Evolutionary conservation across 129 eudicot genomes (phyloP), one percentile per base, ranked within the genome.

Genomic region (Helianthus tuberosus): DNA sequence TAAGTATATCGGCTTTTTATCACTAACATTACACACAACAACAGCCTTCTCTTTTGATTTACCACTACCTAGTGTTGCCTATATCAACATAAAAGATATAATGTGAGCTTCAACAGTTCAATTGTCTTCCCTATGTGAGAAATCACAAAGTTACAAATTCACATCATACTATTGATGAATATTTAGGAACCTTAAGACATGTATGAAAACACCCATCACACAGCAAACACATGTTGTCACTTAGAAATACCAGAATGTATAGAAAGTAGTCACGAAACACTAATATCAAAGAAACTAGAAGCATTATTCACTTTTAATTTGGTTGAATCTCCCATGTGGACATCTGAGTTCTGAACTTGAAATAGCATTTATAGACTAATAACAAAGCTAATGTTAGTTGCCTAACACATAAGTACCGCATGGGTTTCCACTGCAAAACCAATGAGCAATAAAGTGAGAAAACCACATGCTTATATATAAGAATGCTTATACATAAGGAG

Each of bases 31-130:
- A 79, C 96, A 89, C 54, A 91, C 97, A 27, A 95, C 82, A 51
- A 86, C 64, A 74, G 85, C 87, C 86, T 81, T 95, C 78, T 91
- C 89, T 60, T 85, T 70, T 5, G 96, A 85, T 11, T 91, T 74
- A 72, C 81, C 88, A 20, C 50, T 48, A 27, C 89, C 99, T 11
- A 91, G 59, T 6, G 99, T 91, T 13, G 99, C 99, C 99, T 95
- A 79, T 64, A 61, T 50, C 72, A 68, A 25, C 66, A 57, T 27
- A 76, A 46, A 20, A 75, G 17, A 70, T 41, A 70, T 64, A 38
- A 15, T 44, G 39, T 75, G 15, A 14, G 57, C 67, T 41, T 72
- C 55, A 14, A 3, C 13, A 13, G 25, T 71, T 72, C 54, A 8
- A 13, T 55, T 6, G 4, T 71, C 66, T 55, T 54, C 23, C 66